A percentile compares a stretch with the other conserved stretches of the same genome.
These are phyloP conservation scores for Diutina mesorugosa DNA, from an alignment of 1,139 yeast species.

Conservation along the genomic window DNA sequence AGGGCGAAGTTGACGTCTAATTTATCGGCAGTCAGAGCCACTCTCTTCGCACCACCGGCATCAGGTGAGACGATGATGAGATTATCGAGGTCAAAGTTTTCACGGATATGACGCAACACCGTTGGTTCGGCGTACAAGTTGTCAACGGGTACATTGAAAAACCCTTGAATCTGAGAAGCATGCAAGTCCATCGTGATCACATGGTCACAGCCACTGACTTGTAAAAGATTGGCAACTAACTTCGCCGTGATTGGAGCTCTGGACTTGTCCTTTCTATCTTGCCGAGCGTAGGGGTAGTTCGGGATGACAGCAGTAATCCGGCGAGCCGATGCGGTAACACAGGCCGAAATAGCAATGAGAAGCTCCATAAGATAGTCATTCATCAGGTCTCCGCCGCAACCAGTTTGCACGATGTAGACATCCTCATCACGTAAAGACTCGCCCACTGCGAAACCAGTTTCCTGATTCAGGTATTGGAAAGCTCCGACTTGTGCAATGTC, in stretches of 20 bases:
- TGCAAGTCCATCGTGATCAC: conserved; percentile 96
- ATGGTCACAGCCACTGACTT: conserved; percentile 94
- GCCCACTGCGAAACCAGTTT: conserved; percentile 20
- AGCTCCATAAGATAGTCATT: conserved; percentile 84
- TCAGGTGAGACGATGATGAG: conserved; percentile 91
- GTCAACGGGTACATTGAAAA: conserved; percentile 92
- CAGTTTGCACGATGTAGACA: conserved; percentile 43
- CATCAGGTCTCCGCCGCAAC: conserved; percentile 22
- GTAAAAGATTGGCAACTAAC: conserved; percentile 86
- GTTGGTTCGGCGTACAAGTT: conserved; percentile 93
- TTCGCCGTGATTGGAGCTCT: conserved; percentile 97
- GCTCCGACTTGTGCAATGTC: conserved; percentile 10
- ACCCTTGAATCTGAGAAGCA: conserved; percentile 96
- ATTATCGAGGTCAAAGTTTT: conserved; percentile 45
- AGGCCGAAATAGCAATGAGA: conserved; percentile 86
- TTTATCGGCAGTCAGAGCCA: conserved; percentile 89
- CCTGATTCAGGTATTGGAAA: conserved; percentile 52
- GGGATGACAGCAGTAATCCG: conserved; percentile 93
- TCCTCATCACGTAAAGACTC: conserved; percentile 97
- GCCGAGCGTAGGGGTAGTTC: conserved; percentile 94
- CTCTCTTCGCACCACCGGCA: conserved; percentile 98
- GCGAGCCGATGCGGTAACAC: conserved; percentile 91
- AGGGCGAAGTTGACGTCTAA: conserved; percentile 89
- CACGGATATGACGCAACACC: conserved; percentile 78
- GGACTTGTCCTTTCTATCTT: conserved; percentile 90